Evolutionary conservation across 495 filamentous ascomycete genomes (phyloP), one percentile per base, ranked within the genome.

Genomic region (Xylona heveae): DNA sequence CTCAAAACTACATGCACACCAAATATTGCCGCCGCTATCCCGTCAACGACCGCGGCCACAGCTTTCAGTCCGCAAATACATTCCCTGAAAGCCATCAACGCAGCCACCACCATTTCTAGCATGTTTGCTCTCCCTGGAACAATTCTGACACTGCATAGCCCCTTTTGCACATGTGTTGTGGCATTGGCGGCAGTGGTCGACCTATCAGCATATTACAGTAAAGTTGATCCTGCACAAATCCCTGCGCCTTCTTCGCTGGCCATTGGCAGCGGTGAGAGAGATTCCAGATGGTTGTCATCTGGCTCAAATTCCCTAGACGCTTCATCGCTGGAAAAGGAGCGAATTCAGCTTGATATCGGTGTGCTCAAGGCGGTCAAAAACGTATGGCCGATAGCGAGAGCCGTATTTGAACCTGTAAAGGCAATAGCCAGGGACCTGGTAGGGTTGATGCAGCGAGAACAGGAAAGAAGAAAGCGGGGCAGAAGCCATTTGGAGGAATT

Each of bases 121-220:
- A 68, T 93, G 37, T 71, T 84, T 15, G 74, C 76, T 10, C 71
- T 85, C 28, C 75, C 78, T 9, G 61, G 71, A 15, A 64, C 77
- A 0, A 59, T 85, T 4, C 57, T 70, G 6, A 69, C 66, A 31
- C n/a, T n/a, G n/a, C 81, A 91, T 54, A 83, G 79, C 2, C 81
- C 83, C 15, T 84, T 91, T 53, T 84, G 91, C 57, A 82, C 75
- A 16, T 91, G 81, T 46, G 69, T 81, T 10, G 55, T 90, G 14
- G 58, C 64, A 16, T 46, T 72, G 41, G 64, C 58, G 35, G 64
- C 63, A 4, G 62, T 71, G 15, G 64, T 71, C 4, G 64, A 72
- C 33, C 44, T 72, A 19, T 58, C 62, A 12, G 60, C 63, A n/a
- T 70, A 62, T 49, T 82, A 76, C 7, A 64, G 25, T 13, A 28